Evolutionary conservation across 2,329 filamentous ascomycete species (phyloP).

Genomic region (Fusarium compactum): DNA sequence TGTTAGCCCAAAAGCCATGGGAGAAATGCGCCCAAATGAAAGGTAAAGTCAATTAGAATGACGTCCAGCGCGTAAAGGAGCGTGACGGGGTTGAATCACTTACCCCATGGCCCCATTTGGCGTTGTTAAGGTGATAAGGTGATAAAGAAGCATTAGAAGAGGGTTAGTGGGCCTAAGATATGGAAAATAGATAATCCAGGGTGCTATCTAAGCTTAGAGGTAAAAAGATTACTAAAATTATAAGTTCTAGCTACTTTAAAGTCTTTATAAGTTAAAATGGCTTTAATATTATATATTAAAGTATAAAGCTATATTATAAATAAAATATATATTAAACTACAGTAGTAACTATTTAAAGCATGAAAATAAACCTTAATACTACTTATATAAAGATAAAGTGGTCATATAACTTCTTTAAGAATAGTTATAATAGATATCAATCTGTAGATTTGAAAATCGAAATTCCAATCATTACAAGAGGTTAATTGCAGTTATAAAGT

Average conservation of each 20-base stretch:
- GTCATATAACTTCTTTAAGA: neutral
- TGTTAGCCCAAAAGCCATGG: conserved; percentile 48
- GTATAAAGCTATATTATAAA: neutral
- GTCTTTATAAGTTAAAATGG: neutral
- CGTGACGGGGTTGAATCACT: conserved; percentile 20
- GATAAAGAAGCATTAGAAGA: conserved; percentile 7
- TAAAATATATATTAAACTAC: neutral
- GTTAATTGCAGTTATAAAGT: neutral
- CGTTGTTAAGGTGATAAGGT: conserved; percentile 27
- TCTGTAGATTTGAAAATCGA: neutral
- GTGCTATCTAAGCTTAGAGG: neutral
- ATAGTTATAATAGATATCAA: neutral
- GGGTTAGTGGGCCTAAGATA: conserved; percentile 5
- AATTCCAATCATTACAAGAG: neutral
- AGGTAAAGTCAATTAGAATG: neutral
- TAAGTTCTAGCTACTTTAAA: neutral
- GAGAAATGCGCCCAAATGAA: conserved; percentile 12
- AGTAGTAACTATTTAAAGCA: neutral
- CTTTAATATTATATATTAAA: neutral
- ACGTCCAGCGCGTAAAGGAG: conserved; percentile 15
- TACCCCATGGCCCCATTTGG: conserved; percentile 39
- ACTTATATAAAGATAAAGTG: neutral
- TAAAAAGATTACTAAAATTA: neutral
- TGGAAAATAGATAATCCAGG: conserved; percentile 28
- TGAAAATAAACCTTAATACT: neutral